Conservation (phyloP, 169 alveolate species). For the Cryptosporidium xiaoi region DNA sequence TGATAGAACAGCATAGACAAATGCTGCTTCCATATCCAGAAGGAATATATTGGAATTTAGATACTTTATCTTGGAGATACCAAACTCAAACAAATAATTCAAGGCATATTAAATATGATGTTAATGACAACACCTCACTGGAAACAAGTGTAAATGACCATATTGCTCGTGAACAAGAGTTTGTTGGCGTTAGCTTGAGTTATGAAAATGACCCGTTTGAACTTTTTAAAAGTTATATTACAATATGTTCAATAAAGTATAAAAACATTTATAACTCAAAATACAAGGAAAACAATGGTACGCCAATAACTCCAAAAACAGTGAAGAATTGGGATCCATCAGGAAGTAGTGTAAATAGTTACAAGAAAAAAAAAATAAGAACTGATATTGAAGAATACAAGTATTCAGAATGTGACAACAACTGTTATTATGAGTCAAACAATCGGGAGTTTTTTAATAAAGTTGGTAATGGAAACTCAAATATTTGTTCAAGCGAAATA, state of each 20-base stretch:
- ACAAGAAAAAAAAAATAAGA: conserved; percentile 9
- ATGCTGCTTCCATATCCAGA: conserved; percentile 59
- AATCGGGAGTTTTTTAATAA: background rate
- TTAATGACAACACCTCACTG: background rate
- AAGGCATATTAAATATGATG: background rate
- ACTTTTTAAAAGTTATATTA: conserved; percentile 33
- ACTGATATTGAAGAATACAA: conserved; percentile 12
- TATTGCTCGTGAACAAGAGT: background rate
- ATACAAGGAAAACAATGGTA: conserved; percentile 8
- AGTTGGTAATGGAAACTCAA: background rate
- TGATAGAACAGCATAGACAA: conserved; percentile 62
- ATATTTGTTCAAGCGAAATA: background rate
- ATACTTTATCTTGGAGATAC: conserved; percentile 53
- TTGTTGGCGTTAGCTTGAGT: background rate
- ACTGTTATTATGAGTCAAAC: background rate
- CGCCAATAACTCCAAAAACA: background rate
- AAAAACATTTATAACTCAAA: conserved; percentile 8
- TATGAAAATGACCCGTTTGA: conserved; percentile 24
- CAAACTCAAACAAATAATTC: conserved; percentile 20
- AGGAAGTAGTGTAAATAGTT: background rate
- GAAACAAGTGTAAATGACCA: conserved; percentile 29
- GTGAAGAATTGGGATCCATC: background rate
- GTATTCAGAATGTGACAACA: conserved; percentile 27
- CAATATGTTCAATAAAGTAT: conserved; percentile 45
- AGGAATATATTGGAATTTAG: conserved; percentile 47